Evolutionary conservation across 805 yeast species (phyloP), one percentile per base, ranked within the genome.

Genomic region (Yarrowia phangngaensis): DNA sequence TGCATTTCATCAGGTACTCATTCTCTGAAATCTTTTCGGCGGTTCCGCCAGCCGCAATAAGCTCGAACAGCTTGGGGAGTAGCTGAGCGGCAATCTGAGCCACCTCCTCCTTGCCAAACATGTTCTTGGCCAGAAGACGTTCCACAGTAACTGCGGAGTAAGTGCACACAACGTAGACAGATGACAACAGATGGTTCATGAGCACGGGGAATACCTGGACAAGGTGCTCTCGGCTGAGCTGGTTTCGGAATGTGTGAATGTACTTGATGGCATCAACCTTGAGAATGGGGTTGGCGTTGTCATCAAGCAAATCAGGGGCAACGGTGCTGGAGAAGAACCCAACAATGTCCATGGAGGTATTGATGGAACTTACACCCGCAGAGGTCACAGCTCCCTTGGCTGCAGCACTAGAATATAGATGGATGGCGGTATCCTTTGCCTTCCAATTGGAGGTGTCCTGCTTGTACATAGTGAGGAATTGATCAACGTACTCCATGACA

Each of bases 21-120:
- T 92, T 92, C 61, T 92, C 97, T 0, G 97, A 88, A 45, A 94
- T 69, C 61, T 88, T 90, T 62, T 88, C 97, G 0, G 97, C 97
- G 0, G 86, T 68, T 2, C 69, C 63, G 14, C 50, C 53, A 2
- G 52, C 56, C 52, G 75, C 76, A 36, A 90, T 81, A 38, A 86
- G 71, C 27, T 73, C 68, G 57, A 92, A 83, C 34, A 90, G 69
- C 52, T 76, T 80, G 27, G 73, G 73, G 43, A 90, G 68, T 33
- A 90, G 65, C 20, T 78, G 78, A 54, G 77, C 73, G 1, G 78
- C 72, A 46, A 81, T 73, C 51, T 64, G 69, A 23, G 78, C 73
- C 16, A 94, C 70, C 64, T 92, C 98, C 8, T 62, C 59, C 61
- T 86, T 86, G 57, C 71, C 73, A 62, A 92, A 88, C 52, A 90